Base-by-base conservation (phyloP, 1,284 basidiomycete genomes). In the Leccinum angustisporum region DNA sequence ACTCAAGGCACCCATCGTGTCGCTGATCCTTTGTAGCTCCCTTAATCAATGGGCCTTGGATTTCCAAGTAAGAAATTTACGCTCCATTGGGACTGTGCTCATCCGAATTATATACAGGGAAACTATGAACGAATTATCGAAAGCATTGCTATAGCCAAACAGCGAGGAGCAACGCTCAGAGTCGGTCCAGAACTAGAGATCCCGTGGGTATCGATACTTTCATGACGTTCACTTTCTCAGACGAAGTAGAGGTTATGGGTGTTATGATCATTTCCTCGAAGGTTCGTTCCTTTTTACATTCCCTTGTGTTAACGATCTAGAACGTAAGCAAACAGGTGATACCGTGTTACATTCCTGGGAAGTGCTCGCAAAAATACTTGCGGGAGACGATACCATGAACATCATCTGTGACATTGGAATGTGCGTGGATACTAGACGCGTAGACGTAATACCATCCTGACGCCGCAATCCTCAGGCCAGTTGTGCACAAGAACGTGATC, bases 131-230 rank as follows among this genome's bases (percentile, higher is more conserved):
- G 97, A 21, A 99, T 99, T 65, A 77, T 98, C 50, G 81, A 85
- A 58, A 98, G 95, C 65, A 98, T 99, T 66, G 79, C 80, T 6
- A 85, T 95, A 54, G 95, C 97, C 5, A 98, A 97, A 76, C 81
- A 85, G 56, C 82, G 87, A 57, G 95, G 95, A n/a, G 95, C 96
- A 7, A 92, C 88, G 3, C 78, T 99, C 33, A 84, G 97, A 70
- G 96, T 99, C n/a, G 97, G 97, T 1, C 97, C 97, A 18, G 97
- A 98, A 76, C 83, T 99, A n/a, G 97, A 99, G 78, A 94, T 99
- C 66, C 91, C 96, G 91, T 95, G 69, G 58, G 90, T 80, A 3
- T 14, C 7, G 11, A 25, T 38, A 4, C 48, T 5, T 36, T 16
- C 14, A 3, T 51, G 11, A 5, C 0, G 9, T 2, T 18, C 33